phyloP scores from a whole-genome alignment of 75 land plant species.

The Cunninghamia lanceolata region DNA sequence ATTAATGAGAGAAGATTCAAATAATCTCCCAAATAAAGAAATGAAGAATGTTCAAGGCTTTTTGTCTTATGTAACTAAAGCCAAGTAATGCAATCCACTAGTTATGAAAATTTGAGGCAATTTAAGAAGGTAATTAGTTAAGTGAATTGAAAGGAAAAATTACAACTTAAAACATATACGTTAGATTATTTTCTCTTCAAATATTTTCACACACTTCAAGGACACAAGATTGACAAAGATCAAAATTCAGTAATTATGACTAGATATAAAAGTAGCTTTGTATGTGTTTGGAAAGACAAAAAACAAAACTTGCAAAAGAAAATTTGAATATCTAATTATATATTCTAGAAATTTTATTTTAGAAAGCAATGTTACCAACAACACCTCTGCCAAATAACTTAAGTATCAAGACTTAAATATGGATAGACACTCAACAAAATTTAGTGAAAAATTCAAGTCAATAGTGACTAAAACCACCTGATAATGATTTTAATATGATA shows the following conservation, averaged over 20 bases:
- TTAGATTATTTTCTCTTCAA: neutral
- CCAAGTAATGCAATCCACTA: neutral
- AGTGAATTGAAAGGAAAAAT: neutral
- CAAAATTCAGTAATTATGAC: neutral
- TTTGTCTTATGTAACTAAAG: neutral
- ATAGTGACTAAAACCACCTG: too few relatives aligned
- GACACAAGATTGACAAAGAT: neutral
- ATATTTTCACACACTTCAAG: neutral
- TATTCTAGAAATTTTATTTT: too few relatives aligned
- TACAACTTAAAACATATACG: neutral
- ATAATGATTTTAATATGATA: too few relatives aligned
- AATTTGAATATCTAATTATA: too few relatives aligned
- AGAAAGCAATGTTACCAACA: too few relatives aligned
- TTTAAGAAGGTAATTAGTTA: neutral
- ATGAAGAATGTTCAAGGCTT: neutral
- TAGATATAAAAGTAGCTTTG: neutral
- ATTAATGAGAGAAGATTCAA: too few relatives aligned
- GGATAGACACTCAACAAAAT: too few relatives aligned
- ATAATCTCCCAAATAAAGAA: too few relatives aligned
- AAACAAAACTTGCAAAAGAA: too few relatives aligned
- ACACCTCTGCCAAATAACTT: too few relatives aligned
- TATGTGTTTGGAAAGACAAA: neutral
- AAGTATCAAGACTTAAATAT: too few relatives aligned
- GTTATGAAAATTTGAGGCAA: neutral
- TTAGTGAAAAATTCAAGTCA: too few relatives aligned